A percentile compares a stretch with the other conserved stretches of the same genome.
phyloP scores from a whole-genome alignment of 805 yeast species.

The Kregervanrija fluxuum region DNA sequence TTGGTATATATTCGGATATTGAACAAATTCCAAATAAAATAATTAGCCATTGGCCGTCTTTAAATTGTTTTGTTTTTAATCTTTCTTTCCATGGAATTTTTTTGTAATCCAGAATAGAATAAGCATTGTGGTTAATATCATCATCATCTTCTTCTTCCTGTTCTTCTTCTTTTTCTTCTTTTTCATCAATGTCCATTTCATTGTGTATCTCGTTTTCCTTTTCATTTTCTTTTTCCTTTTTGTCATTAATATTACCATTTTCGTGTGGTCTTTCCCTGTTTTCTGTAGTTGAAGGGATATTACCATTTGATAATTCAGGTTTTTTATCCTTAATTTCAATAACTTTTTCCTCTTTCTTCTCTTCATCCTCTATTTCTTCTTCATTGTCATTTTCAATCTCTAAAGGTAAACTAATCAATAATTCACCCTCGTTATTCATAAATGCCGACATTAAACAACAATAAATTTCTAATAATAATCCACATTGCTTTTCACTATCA shows the following conservation, averaged over 20 bases:
- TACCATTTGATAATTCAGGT: background rate
- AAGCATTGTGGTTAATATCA: slow-evolving; percentile 37
- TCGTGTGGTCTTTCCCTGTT: background rate
- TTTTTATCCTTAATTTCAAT: slow-evolving; percentile 8
- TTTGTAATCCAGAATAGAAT: slow-evolving; percentile 44
- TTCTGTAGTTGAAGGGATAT: background rate
- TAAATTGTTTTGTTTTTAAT: slow-evolving; percentile 63
- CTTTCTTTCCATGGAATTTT: slow-evolving; percentile 73
- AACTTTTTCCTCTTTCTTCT: slow-evolving; percentile 16
- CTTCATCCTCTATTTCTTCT: slow-evolving; percentile 17
- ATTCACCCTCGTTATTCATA: slow-evolving; percentile 33
- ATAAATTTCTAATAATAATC: slow-evolving; percentile 57
- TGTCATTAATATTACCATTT: background rate
- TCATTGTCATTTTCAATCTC: slow-evolving; percentile 21
- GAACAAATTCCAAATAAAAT: slow-evolving; percentile 67
- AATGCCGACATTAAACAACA: slow-evolving; percentile 55
- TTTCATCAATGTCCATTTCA: slow-evolving; percentile 19
- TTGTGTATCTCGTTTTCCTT: slow-evolving; percentile 13
- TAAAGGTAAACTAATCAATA: slow-evolving; percentile 22
- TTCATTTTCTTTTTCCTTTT: slow-evolving; percentile 12
- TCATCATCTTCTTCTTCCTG: slow-evolving; percentile 22
- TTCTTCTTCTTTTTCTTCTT: slow-evolving; percentile 15
- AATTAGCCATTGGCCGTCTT: slow-evolving; percentile 82
- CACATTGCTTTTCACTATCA: slow-evolving; percentile 38
- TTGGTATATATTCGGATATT: slow-evolving; percentile 48